Conservation (phyloP, 2,329 filamentous ascomycete genomes). For the Paraconiothyrium sp. region DNA sequence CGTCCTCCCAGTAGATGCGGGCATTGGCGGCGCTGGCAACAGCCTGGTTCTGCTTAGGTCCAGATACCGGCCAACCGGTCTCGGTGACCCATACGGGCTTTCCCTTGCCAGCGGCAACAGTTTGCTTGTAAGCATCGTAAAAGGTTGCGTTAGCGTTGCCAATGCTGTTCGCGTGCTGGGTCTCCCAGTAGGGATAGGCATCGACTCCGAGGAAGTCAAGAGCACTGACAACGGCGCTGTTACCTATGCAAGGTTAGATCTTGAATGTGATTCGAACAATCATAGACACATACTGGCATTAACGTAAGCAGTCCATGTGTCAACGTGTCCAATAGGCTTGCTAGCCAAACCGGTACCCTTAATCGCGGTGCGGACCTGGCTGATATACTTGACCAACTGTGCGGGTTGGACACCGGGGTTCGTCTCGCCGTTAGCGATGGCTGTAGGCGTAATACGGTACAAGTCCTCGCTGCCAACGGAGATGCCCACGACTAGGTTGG, state of each 20-base stretch:
- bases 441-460: constrained; percentile 69
- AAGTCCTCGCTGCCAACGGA: constrained; percentile 86
- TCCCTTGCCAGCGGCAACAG: constrained; percentile 65
- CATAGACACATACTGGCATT: constrained; percentile 62
- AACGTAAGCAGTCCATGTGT: constrained; percentile 79
- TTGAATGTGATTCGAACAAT: neutral
- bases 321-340: constrained; percentile 80
- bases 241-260: constrained; percentile 47
- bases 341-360: constrained; percentile 67
- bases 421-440: constrained; percentile 66
- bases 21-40: constrained; percentile 74
- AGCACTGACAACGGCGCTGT: constrained; percentile 73
- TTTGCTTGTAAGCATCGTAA: constrained; percentile 70
- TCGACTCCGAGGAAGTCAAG: constrained; percentile 86
- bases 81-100: constrained; percentile 88
- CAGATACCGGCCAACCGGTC: constrained; percentile 85
- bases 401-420: constrained; percentile 71
- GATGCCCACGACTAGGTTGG: constrained; percentile 77
- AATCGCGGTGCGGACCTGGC: constrained; percentile 71
- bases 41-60: constrained; percentile 67
- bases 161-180: constrained; percentile 65
- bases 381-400: constrained; percentile 74
- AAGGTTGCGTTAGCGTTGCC: constrained; percentile 72
- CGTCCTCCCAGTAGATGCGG: constrained; percentile 80
- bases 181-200: constrained; percentile 85